A percentile compares a stretch with the other conserved stretches of the same genome.
These are phyloP conservation scores for Phalaenopsis equestris DNA, from an alignment of 106 monocot genomes.

Conservation along the genomic window DNA sequence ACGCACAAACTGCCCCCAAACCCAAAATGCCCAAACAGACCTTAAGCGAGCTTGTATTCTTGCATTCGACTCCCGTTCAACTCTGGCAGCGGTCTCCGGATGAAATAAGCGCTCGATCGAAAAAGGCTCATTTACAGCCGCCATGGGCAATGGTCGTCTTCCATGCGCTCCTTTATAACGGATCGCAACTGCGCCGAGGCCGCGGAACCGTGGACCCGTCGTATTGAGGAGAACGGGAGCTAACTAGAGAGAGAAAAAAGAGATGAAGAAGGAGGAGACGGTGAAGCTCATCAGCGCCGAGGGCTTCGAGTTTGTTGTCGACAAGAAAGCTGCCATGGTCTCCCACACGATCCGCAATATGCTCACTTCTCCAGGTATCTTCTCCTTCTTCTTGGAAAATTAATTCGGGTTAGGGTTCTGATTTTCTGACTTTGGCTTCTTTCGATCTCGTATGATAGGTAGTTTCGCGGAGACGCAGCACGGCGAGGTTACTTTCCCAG, in stretches of 20 bases:
- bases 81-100: too few relatives aligned
- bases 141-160: too few relatives aligned
- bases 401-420: conserved; percentile 1
- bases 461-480: conserved; percentile 68
- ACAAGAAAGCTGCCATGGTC: conserved; percentile 89
- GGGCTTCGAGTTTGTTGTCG: conserved; percentile 92
- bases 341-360: conserved; percentile 90
- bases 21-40: too few relatives aligned
- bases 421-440: neutral
- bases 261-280: conserved; percentile 51
- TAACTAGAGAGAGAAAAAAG: neutral
- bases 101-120: too few relatives aligned
- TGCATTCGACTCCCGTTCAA: too few relatives aligned
- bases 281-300: conserved; percentile 93
- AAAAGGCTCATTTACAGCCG: too few relatives aligned
- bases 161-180: too few relatives aligned
- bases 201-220: neutral
- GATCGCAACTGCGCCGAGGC: neutral
- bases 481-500: conserved; percentile 83
- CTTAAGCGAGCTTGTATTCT: too few relatives aligned
- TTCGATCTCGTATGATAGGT: conserved; percentile 16
- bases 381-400: neutral
- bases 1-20: too few relatives aligned
- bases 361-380: conserved; percentile 87
- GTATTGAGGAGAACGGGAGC: neutral